Base-by-base conservation (phyloP, 2,329 filamentous ascomycete species). In the Trichoderma gracile region DNA sequence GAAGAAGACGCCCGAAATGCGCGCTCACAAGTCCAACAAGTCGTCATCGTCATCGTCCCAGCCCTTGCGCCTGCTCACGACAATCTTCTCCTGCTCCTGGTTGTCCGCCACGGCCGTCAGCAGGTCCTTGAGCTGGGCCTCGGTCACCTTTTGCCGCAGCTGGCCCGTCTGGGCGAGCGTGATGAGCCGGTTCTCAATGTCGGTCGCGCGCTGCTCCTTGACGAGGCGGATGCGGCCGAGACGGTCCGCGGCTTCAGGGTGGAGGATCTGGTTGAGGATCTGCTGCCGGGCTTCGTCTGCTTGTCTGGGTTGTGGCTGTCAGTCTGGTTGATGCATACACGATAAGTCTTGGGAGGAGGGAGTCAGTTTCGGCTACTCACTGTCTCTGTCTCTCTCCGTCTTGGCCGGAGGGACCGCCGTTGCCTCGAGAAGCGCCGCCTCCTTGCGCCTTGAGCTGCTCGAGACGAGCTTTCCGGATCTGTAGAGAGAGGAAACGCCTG, bases 141-240 rank as follows among this genome's bases (percentile, higher is more conserved):
- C 95, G 1, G 90, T 94, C 53, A 99, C 92, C 76, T 97, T 96
- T 67, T 86, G 81, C 62, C 92, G 83, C 71, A 99, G 82, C 81
- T 98, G 95, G 25, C 94, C 93, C 25, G 89, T 86, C 73, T 93
- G 87, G 65, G 95, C 94, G 65, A 99, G 86, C 87, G 89, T 93
- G 77, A 99, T 93, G 64, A 99, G 85, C 57, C 94, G 81, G 82
- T 96, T 93, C 81, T 99, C 95, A 64, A 99, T 87, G 73, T 97
- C 93, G 67, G 84, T 86, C 42, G 95, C 95, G 72, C 95, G 91
- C 71, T 89, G 89, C 76, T 93, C 92, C 80, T 98, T 98, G 74
- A 99, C 95, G 66, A 99, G 88, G 40, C 94, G 90, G 79, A 99
- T 98, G 69, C 95, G 92, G 64, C 92, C 92, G 1, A 99, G 85